Base-by-base conservation (phyloP, 208 protist genomes). In the Acanthamoeba triangularis region DNA sequence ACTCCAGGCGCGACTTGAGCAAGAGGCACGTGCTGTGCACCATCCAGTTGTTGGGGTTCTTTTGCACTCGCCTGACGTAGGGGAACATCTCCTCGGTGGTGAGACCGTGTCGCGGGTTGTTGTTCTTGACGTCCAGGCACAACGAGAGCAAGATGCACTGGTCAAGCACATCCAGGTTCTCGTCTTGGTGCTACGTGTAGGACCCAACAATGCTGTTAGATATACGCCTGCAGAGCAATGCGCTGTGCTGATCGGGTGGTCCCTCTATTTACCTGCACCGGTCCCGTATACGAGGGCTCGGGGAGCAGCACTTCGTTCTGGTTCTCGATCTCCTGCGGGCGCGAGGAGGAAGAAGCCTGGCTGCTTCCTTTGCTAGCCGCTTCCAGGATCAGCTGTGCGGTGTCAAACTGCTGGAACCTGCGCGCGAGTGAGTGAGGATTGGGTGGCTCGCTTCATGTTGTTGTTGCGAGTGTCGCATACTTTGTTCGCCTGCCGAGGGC, bases 1-100 rank as follows among this genome's bases (percentile, higher is more conserved):
- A 52, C 65, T 98, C 97, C 0, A 98, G 74, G 28, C 96, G 67
- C 10, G 88, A 95, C 28, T 96, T 93, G 61, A 97, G 94, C 10
- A 98, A 65, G 2, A 98, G 93, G 47, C 67, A 96, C 95, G 96
- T 97, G 5, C 95, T 96, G 90, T 98, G 94, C 3, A 98, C 96
- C 49, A 97, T 92, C 97, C 97, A 97, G 54, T 97, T 97, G 35
- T 97, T 97, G 13, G 97, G 94, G 30, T 96, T 72, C 67, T 97
- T 90, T 35, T 96, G 90, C 59, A 97, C 94, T 63, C 96, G 76
- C 41, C 74, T 84, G 30, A 98, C 93, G 35, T 97, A 98, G 8
- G 97, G 97, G 16, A 96, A 63, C 97, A 98, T 98, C 67, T 98
- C 97, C 76, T 98, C 97, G 1, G 85, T 97, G 7, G 96, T 96